Evolutionary conservation across 192 early-diverging fungal genomes (phyloP), one percentile per base, ranked within the genome.

Genomic region (Phycomyces blakesleeanus): DNA sequence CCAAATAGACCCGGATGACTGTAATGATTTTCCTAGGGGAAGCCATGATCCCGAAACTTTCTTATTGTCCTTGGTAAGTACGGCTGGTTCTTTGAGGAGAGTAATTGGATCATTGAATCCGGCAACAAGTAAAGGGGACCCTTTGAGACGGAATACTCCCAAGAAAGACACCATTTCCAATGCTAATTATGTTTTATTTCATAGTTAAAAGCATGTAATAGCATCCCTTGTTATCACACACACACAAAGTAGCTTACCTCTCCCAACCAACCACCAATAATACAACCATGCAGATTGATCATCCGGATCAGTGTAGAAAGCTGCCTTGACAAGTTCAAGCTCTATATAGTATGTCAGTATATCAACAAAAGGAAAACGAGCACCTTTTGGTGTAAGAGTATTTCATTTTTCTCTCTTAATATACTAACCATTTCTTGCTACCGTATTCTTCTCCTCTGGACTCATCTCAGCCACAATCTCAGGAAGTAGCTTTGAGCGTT

Each of bases 211-310:
- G 14, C 14, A 14, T 41, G 8, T 41, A 41, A 10, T 6, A 14
- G 14, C 44, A 6, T 47, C 29, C 22, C 21, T 51, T 55, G 21
- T 67, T 59, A 52, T 56, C 24, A 9, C 24, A n/a, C n/a, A n/a
- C 16, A 38, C 7, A 16, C 38, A 16, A 41, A 6, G n/a, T 25
- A 47, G 2, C 55, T n/a, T 65, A 80, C 81, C 78, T 70, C 69
- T 63, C 26, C 79, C 92, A n/a, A 98, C 78, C 37, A 99, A 78
- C 92, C 93, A 98, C 54, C 90, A 84, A 53, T 95, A 87, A 79
- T 99, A 99, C 14, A 99, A 77, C 97, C 97, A 99, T 15, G 94
- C 95, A 59, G 87, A 91, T 74, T 98, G 96, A 76, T 99, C 95
- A 25, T 90, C 89, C 11, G 97, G 97, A 64, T 99, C 96, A 7